These are phyloP conservation scores for Corrigiola litoralis DNA, from an alignment of 179 eudicot genomes.

Conservation along the genomic window DNA sequence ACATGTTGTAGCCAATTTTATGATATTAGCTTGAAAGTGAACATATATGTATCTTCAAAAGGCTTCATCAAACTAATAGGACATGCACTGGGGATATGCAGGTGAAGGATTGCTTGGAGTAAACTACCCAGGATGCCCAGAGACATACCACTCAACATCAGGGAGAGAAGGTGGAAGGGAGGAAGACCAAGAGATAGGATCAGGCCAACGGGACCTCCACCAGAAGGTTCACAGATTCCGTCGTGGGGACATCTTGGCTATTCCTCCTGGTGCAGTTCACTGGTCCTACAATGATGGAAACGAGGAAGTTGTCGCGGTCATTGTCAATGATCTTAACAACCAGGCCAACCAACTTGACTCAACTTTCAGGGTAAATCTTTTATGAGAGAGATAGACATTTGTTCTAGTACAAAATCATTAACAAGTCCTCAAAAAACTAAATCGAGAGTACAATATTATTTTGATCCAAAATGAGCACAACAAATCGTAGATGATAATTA, in stretches of 20 bases:
- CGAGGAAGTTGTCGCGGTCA: slow-evolving; percentile 47
- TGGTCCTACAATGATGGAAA: slow-evolving; percentile 68
- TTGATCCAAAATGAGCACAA: too few species aligned
- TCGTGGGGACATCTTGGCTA: slow-evolving; percentile 57
- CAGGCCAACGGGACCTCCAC: slow-evolving; percentile 39
- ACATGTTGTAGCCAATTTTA: too few species aligned
- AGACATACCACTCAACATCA: slow-evolving; percentile 49
- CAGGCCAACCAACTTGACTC: slow-evolving; percentile 70
- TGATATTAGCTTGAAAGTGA: too few species aligned
- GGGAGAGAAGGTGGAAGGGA: slow-evolving; percentile 11
- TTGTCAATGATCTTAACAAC: slow-evolving; percentile 61
- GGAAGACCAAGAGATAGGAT: slow-evolving; percentile 11
- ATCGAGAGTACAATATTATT: too few species aligned
- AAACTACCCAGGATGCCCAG: slow-evolving; percentile 68
- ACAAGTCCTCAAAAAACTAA: too few species aligned
- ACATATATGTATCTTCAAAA: too few species aligned
- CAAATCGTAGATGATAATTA: too few species aligned
- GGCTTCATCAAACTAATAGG: neutral
- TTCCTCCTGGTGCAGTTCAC: slow-evolving; percentile 63
- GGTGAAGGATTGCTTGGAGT: slow-evolving; percentile 57
- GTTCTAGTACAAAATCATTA: too few species aligned
- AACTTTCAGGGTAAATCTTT: slow-evolving; percentile 37
- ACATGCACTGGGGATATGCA: slow-evolving; percentile 9
- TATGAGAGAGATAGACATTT: too few species aligned
- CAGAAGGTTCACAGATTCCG: slow-evolving; percentile 64